These are phyloP conservation scores for Cryomyces minteri DNA, from an alignment of 495 filamentous ascomycete genomes.

Conservation along the genomic window DNA sequence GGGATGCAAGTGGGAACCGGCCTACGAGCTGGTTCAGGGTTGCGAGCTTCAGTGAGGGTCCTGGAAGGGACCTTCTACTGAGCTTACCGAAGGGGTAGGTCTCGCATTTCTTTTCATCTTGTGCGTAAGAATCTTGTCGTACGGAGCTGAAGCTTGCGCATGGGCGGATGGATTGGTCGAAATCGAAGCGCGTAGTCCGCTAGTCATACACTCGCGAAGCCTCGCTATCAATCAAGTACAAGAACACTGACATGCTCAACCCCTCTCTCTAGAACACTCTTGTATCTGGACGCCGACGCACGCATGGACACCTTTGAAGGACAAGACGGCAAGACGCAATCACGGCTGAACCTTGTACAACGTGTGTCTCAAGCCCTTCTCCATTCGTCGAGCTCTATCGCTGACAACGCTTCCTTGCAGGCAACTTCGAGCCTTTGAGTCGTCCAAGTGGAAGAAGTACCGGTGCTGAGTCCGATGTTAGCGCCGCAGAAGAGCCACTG, in stretches of 20 bases:
- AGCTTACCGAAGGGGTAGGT: slow-evolving; percentile 66
- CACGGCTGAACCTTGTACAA: slow-evolving; percentile 45
- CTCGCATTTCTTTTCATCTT: too few relatives aligned
- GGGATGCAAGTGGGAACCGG: slow-evolving; percentile 28
- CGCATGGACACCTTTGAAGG: slow-evolving; percentile 40
- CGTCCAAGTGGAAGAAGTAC: too few relatives aligned
- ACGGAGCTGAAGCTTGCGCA: not conserved
- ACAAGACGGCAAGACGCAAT: slow-evolving; percentile 39
- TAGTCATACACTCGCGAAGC: not conserved
- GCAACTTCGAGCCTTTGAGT: slow-evolving; percentile 9
- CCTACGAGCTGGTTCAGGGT: slow-evolving; percentile 65
- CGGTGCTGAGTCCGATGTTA: slow-evolving; percentile 4
- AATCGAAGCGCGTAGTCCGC: not conserved
- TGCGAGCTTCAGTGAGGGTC: slow-evolving; percentile 36
- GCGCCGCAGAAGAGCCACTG: slow-evolving; percentile 7
- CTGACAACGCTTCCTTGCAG: not conserved
- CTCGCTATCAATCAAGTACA: not conserved
- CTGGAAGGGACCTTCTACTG: slow-evolving; percentile 43
- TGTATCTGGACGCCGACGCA: slow-evolving; percentile 60
- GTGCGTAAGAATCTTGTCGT: too few relatives aligned
- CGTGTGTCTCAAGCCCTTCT: slow-evolving; percentile 31
- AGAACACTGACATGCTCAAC: not conserved
- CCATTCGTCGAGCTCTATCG: not conserved
- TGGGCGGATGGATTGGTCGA: slow-evolving; percentile 1
- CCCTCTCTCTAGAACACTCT: slow-evolving; percentile 31